Evolutionary conservation across 495 filamentous ascomycete genomes (phyloP).

Genomic region (Neurospora sublineolata): DNA sequence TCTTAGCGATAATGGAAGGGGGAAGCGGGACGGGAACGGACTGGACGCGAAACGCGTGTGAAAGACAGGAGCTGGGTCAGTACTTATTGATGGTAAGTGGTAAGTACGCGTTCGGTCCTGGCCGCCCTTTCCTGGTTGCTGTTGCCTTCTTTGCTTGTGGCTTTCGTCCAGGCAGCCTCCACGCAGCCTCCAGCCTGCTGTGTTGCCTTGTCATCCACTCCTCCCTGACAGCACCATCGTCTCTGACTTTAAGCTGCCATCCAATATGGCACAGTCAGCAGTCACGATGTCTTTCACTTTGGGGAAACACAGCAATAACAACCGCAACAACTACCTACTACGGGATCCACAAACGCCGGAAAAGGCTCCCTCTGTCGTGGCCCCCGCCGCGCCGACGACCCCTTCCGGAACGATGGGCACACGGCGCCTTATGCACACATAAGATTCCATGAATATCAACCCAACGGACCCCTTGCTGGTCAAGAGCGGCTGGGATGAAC

Average conservation of each 20-base stretch:
- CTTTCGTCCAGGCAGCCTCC: not conserved
- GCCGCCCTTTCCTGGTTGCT: not conserved
- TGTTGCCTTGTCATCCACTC: not conserved
- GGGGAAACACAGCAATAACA: not conserved
- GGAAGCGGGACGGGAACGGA: not conserved
- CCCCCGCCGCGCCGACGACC: not conserved
- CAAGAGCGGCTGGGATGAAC: not conserved
- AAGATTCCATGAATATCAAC: not conserved
- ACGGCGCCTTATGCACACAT: not conserved
- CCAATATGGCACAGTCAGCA: not conserved
- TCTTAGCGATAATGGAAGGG: not conserved
- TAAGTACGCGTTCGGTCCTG: not conserved
- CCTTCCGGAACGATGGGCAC: not conserved
- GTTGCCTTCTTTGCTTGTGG: not conserved
- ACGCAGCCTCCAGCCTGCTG: not conserved
- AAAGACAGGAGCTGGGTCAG: not conserved
- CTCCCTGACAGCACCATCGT: not conserved
- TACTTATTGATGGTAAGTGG: not conserved
- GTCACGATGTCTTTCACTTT: not conserved
- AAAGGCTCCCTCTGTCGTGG: not conserved
- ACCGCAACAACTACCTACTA: not conserved
- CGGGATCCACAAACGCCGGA: not conserved
- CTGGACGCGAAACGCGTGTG: not conserved
- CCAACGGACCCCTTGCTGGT: not conserved
- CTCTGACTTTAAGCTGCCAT: not conserved